Percentiles rank a stretch among this genome's conserved stretches.
These are phyloP conservation scores for Herpetomonas tarakana DNA, from an alignment of 208 protist genomes.

Conservation along the genomic window DNA sequence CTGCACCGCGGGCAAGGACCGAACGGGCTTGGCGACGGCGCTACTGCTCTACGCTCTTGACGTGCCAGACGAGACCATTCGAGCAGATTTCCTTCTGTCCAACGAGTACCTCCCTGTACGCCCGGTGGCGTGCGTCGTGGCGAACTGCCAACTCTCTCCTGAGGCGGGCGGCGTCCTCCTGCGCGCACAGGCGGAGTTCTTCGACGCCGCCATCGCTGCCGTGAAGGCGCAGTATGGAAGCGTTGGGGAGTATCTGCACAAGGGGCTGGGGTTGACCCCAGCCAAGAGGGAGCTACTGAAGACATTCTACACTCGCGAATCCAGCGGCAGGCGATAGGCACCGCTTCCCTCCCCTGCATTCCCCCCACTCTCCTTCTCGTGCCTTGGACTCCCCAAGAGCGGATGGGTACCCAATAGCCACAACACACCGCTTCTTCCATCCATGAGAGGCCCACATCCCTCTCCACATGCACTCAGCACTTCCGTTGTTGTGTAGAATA, in stretches of 20 bases:
- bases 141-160: too few relatives aligned
- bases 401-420: too few relatives aligned
- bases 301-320: conserved; percentile 17
- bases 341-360: neutral
- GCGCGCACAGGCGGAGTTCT: conserved; percentile 26
- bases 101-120: conserved; percentile 10
- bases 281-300: conserved; percentile 18
- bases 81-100: conserved; percentile 37
- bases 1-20: conserved; percentile 52
- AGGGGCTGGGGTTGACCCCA: conserved; percentile 27
- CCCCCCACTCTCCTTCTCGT: neutral
- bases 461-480: neutral
- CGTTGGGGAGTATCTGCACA: conserved; percentile 24
- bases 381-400: too few relatives aligned
- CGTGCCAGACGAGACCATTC: conserved; percentile 24
- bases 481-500: neutral
- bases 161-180: conserved; percentile 29
- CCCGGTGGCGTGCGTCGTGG: neutral
- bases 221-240: conserved; percentile 21
- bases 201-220: conserved; percentile 19
- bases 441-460: neutral
- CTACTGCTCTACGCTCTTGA: conserved; percentile 35
- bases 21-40: conserved; percentile 39
- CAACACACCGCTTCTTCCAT: neutral
- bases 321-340: neutral